Evolutionary conservation across 1,284 basidiomycete species (phyloP).

Genomic region (Fomes fomentarius): DNA sequence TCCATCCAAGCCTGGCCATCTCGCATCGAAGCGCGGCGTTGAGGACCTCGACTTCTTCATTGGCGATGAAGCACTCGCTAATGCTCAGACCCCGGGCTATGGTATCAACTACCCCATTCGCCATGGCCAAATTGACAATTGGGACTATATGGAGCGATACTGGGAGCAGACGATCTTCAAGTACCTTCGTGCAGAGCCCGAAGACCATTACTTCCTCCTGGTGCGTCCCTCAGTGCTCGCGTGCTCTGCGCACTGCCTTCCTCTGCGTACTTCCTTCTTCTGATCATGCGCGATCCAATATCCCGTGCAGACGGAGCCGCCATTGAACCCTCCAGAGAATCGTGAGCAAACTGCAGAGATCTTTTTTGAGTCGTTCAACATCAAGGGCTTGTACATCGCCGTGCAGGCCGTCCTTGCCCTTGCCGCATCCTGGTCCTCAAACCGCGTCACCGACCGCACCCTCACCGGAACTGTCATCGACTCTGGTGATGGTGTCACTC

Average conservation of each 20-base stretch:
- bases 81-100: slow-evolving; percentile 90
- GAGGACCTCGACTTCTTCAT: slow-evolving; percentile 99
- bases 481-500: slow-evolving; percentile 98
- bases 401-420: slow-evolving; percentile 99
- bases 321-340: slow-evolving; percentile 98
- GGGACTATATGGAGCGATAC: slow-evolving; percentile 99
- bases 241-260: slow-evolving; percentile 3
- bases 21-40: slow-evolving; percentile 96
- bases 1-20: slow-evolving; percentile 86
- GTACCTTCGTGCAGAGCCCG: slow-evolving; percentile 97
- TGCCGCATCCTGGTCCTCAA: slow-evolving; percentile 96
- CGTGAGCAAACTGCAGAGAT: slow-evolving; percentile 99
- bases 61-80: slow-evolving; percentile 96
- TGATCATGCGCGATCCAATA: slow-evolving; percentile 10
- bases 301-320: slow-evolving; percentile 86
- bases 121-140: slow-evolving; percentile 99
- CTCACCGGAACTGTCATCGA: slow-evolving; percentile 98
- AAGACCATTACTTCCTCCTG: slow-evolving; percentile 98
- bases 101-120: slow-evolving; percentile 96
- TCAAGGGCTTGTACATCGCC: slow-evolving; percentile 97
- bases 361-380: slow-evolving; percentile 99
- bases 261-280: no score
- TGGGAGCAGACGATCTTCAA: slow-evolving; percentile 99
- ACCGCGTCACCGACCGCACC: slow-evolving; percentile 90
- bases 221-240: slow-evolving; percentile 52